Percentiles rank a stretch among this genome's conserved stretches.
phyloP scores from a whole-genome alignment of 257 asterid species.

The Solanum rostratum region DNA sequence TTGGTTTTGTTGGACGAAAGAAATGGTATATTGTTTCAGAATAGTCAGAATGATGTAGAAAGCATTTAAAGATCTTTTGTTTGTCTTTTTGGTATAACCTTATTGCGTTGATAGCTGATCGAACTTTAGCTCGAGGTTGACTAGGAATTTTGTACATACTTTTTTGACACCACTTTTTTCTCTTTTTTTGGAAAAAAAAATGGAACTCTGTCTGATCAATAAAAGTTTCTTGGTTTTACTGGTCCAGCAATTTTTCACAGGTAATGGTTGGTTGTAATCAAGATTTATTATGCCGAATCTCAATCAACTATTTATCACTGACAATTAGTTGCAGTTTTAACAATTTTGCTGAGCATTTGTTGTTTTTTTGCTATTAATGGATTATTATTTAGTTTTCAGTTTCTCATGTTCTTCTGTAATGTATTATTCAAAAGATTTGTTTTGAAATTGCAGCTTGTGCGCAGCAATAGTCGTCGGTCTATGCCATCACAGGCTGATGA shows the following conservation, averaged over 20 bases:
- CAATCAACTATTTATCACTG: background rate
- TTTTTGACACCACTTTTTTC: background rate
- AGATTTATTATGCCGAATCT: background rate
- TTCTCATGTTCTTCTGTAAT: background rate
- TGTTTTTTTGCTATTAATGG: background rate
- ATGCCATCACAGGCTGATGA: constrained; percentile 94
- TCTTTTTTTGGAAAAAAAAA: background rate
- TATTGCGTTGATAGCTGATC: background rate
- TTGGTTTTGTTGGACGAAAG: background rate
- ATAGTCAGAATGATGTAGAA: background rate
- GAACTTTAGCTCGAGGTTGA: background rate
- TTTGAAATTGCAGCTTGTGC: constrained; percentile 57
- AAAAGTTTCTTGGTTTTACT: background rate
- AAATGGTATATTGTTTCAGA: background rate
- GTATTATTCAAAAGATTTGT: background rate
- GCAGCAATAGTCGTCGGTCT: constrained; percentile 86
- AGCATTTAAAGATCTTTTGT: background rate
- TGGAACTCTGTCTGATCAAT: background rate
- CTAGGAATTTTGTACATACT: background rate
- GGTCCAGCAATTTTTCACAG: background rate
- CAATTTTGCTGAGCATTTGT: background rate
- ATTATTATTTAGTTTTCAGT: background rate
- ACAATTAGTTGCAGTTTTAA: background rate
- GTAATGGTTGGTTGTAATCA: background rate
- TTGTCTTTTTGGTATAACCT: background rate